phyloP scores from a whole-genome alignment of 2,329 filamentous ascomycete genomes.

The Colletotrichum trifolii region DNA sequence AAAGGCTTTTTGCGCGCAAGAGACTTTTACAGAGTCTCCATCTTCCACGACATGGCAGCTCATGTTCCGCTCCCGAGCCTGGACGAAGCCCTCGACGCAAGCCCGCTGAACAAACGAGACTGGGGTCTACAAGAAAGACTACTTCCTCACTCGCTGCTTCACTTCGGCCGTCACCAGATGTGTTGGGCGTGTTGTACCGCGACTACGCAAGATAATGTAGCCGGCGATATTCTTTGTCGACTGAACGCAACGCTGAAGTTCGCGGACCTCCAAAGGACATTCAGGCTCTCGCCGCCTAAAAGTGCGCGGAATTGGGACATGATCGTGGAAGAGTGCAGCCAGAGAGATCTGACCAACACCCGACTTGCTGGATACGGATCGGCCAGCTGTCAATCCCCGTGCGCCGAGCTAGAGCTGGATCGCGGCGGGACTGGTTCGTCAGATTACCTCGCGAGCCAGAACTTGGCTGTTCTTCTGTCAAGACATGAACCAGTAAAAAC shows the following conservation, averaged over 20 bases:
- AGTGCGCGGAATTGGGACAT: neutral
- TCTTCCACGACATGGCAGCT: fast-evolving
- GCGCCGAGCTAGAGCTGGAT: no score
- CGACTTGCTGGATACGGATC: no score
- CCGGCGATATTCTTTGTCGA: no score
- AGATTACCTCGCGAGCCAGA: no score
- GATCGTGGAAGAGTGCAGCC: neutral
- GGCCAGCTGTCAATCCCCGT: no score
- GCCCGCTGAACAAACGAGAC: neutral
- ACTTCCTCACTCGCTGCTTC: conserved; percentile 1
- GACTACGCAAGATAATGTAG: neutral
- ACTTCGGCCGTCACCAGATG: conserved; percentile 26
- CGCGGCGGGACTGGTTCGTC: no score
- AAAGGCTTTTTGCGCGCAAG: neutral
- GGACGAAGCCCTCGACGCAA: fast-evolving
- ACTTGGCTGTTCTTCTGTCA: no score
- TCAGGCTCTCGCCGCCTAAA: neutral
- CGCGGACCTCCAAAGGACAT: neutral
- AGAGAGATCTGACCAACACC: neutral
- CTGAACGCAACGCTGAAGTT: neutral
- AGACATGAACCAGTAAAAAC: no score
- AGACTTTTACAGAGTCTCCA: neutral
- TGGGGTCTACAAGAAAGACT: conserved; percentile 30
- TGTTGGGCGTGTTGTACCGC: conserved; percentile 35
- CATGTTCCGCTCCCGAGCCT: neutral